Conservation (phyloP, 257 asterid genomes). For the Ilex aquifolium region DNA sequence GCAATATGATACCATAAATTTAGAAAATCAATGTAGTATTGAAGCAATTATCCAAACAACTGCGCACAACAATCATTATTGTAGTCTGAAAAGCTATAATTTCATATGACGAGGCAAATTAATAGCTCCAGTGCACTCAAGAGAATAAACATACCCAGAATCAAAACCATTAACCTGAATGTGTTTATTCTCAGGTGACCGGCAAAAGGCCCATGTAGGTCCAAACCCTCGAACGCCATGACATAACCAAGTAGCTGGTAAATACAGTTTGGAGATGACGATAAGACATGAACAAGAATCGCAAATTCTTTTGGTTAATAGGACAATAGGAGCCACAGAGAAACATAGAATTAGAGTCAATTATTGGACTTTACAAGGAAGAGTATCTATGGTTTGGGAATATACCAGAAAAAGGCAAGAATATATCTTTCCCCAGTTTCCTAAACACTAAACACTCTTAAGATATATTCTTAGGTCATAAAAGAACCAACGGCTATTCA, state of each 20-base stretch:
- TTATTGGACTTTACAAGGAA: neutral
- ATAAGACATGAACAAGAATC: neutral
- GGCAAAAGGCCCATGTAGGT: slow-evolving; percentile 2
- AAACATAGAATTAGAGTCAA: neutral
- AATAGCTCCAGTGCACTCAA: neutral
- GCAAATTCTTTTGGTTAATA: neutral
- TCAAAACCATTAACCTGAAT: neutral
- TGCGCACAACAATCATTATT: too few relatives aligned
- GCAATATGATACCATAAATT: neutral
- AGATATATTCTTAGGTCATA: too few relatives aligned
- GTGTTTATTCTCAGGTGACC: neutral
- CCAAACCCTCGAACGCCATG: neutral
- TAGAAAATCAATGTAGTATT: too few relatives aligned
- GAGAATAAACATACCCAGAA: neutral
- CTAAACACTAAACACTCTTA: too few relatives aligned
- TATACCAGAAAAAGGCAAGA: too few relatives aligned
- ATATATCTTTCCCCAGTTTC: too few relatives aligned
- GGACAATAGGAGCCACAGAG: neutral
- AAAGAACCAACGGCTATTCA: too few relatives aligned
- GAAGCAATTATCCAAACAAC: neutral
- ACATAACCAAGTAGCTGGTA: neutral
- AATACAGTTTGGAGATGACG: too few relatives aligned
- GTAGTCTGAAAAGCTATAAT: neutral
- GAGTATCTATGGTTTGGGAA: neutral
- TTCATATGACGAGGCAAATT: neutral